Evolutionary conservation across 202 grass and related monocot genomes (phyloP).

Genomic region (Cymbopogon flexuosus): DNA sequence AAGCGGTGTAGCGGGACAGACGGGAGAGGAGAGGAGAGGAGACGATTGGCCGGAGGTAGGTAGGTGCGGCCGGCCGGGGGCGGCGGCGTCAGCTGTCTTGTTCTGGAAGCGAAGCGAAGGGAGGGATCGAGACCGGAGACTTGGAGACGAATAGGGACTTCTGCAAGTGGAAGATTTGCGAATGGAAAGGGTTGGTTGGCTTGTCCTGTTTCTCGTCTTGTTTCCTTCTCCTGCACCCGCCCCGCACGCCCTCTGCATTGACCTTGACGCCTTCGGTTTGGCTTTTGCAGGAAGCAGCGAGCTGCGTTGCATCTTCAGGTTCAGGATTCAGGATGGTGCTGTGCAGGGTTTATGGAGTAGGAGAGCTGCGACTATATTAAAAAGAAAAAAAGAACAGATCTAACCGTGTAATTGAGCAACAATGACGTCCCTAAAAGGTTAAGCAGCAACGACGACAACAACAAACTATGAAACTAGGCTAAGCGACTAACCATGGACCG

Average conservation of each 20-base stretch:
- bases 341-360: too few relatives aligned
- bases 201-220: constrained; percentile 4
- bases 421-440: too few relatives aligned
- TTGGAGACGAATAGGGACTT: neutral
- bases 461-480: neutral
- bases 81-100: neutral
- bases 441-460: too few relatives aligned
- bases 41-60: neutral
- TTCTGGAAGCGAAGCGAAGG: neutral
- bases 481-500: too few relatives aligned
- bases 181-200: neutral
- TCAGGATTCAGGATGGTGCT: too few relatives aligned
- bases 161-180: neutral
- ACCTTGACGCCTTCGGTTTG: neutral
- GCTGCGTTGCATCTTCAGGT: neutral
- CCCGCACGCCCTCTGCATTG: neutral
- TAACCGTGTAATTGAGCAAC: too few relatives aligned
- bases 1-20: too few relatives aligned
- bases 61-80: neutral
- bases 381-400: too few relatives aligned
- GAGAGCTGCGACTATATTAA: too few relatives aligned
- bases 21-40: too few relatives aligned
- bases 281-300: neutral
- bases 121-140: constrained; percentile 1
- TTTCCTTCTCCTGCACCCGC: neutral